Conservation (phyloP, 257 asterid species). For the Petrea volubilis region DNA sequence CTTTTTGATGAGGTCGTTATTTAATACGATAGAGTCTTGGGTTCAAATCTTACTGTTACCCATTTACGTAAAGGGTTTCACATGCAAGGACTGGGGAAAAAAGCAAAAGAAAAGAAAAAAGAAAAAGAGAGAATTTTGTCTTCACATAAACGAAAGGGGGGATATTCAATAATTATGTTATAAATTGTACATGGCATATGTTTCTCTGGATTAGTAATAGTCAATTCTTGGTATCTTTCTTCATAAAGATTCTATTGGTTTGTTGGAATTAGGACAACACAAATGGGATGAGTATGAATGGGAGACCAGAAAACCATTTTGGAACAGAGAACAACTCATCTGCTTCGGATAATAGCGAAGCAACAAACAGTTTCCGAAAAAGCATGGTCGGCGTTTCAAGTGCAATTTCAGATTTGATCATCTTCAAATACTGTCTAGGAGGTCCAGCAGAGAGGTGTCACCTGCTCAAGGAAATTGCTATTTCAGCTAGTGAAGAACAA, state of each 20-base stretch:
- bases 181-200: not conserved
- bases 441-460: conserved; percentile 65
- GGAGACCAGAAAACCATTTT: conserved; percentile 47
- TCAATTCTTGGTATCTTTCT: conserved; percentile 12
- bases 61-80: too few species aligned
- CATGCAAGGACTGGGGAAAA: too few species aligned
- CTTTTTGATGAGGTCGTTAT: too few species aligned
- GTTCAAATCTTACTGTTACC: too few species aligned
- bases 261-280: conserved; percentile 45
- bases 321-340: conserved; percentile 49
- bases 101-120: too few species aligned
- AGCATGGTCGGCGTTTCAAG: conserved; percentile 35
- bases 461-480: conserved; percentile 80
- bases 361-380: conserved; percentile 46
- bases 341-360: conserved; percentile 63
- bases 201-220: not conserved
- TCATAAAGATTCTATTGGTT: conserved; percentile 22
- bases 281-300: conserved; percentile 33
- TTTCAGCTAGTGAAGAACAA: conserved; percentile 59
- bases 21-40: too few species aligned
- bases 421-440: conserved; percentile 89
- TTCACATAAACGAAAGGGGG: too few species aligned
- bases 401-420: conserved; percentile 64
- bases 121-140: too few species aligned
- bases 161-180: not conserved